Conservation (phyloP, 352 stramenopile genomes). For the Globisporangium spinosum region DNA sequence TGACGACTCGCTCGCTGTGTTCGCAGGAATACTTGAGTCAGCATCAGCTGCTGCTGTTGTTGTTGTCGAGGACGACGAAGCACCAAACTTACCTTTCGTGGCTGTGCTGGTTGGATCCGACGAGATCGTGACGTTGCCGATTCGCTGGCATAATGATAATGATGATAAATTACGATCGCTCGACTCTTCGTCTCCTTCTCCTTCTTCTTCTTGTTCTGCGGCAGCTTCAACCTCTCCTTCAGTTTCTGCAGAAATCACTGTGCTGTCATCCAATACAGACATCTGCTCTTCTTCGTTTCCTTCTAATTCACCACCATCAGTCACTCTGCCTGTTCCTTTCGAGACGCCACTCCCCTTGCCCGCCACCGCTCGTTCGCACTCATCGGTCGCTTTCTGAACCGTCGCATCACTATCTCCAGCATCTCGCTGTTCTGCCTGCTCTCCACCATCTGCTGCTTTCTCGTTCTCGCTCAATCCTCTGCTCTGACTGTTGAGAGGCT, state of each 20-base stretch:
- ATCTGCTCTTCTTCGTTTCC: background rate
- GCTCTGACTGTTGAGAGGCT: too few species aligned
- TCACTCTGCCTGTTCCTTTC: background rate
- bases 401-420: background rate
- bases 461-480: background rate
- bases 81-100: conserved; percentile 6
- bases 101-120: conserved; percentile 11
- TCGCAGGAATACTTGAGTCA: background rate
- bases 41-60: background rate
- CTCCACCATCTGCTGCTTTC: background rate
- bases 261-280: background rate
- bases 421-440: background rate
- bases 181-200: background rate
- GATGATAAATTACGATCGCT: conserved; percentile 33
- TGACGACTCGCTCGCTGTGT: background rate
- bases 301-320: background rate
- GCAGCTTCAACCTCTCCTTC: background rate
- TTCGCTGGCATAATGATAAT: conserved; percentile 68
- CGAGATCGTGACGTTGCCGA: conserved; percentile 78
- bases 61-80: background rate
- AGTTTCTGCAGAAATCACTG: background rate
- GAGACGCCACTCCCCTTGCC: background rate
- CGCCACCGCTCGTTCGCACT: conserved; percentile 4
- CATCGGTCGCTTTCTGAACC: conserved; percentile 1
- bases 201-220: background rate